Conservation (phyloP, 2,329 filamentous ascomycete genomes). For the Fusarium palustre region DNA sequence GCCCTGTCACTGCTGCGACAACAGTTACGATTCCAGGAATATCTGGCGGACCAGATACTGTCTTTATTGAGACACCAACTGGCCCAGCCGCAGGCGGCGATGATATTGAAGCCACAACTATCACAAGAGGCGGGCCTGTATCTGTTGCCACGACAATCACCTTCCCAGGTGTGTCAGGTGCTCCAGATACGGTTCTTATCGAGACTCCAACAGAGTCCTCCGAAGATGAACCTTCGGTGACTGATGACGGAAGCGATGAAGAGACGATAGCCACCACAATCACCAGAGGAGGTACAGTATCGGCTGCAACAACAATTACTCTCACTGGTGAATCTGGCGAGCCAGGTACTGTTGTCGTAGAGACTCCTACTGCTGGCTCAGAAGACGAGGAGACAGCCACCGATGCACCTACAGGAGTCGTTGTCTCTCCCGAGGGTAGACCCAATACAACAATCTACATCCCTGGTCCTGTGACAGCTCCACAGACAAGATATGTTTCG, state of each 20-base stretch:
- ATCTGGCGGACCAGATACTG: neutral
- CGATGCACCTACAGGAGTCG: neutral
- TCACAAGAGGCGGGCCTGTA: neutral
- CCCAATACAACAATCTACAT: neutral
- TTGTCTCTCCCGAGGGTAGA: neutral
- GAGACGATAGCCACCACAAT: neutral
- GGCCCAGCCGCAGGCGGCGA: fast-evolving
- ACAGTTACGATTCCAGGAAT: neutral
- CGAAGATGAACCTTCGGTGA: neutral
- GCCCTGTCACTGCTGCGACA: neutral
- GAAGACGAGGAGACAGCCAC: neutral
- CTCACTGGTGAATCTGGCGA: neutral
- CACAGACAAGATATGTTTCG: slow-evolving; percentile 2
- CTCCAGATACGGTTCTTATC: slow-evolving; percentile 1
- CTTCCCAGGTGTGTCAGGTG: neutral
- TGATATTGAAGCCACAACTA: neutral
- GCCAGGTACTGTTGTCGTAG: neutral
- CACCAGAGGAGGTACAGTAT: neutral
- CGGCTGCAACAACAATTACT: neutral
- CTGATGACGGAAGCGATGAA: neutral
- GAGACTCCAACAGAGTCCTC: neutral
- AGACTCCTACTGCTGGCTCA: neutral
- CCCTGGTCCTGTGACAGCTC: neutral
- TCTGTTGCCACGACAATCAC: neutral
- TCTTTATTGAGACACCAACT: neutral